Base-by-base conservation (phyloP, 164 flowering plant genomes). In the Houttuynia cordata region DNA sequence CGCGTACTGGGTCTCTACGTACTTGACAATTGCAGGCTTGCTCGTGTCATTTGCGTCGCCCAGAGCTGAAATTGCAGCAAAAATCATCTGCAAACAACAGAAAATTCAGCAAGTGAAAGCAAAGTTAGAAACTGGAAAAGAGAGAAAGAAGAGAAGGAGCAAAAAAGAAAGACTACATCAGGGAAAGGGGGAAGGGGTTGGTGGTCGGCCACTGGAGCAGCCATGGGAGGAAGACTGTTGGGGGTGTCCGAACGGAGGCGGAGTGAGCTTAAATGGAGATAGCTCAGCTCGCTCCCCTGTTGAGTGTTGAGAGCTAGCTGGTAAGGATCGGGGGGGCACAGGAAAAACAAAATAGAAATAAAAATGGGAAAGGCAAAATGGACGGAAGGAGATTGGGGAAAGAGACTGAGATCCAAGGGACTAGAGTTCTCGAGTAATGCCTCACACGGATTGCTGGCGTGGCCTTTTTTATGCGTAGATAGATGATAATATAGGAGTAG, bases 31-130 rank as follows among this genome's bases (percentile, higher is more conserved):
- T 1, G 89, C 63, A 10, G 91, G 64, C 69, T 81, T 88, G 81
- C 64, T 85, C 14, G 87, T 82, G 7, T 95, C 96, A 52, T 67
- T 67, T 63, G 67, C 51, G 24, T 85, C 91, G 60, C 78, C 62
- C 64, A 88, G 24, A 9, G 88, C 82, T 24, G 78, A 78, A 51
- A 92, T 80, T 45, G 98, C 95, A 1, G 72, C 79, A 30, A 80
- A 8, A 51, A 88, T 87, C 92, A 92, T 82, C 94, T 91, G 73
- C 0, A 22, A 47, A 57, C 22, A 18, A 25, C 17, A 25, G 13
- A 24, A 54, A 53, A 40, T 15, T 20, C 4, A 2, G 19, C 17
- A 42, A 23, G 15, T 2, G 3, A 42, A 54, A 62, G 23, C 37
- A 18, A 24, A 7, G 13, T 12, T 18, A 9, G 24, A 23, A 34